These are phyloP conservation scores for Fusarium staphyleae DNA, from an alignment of 2,329 filamentous ascomycete species.

Conservation along the genomic window DNA sequence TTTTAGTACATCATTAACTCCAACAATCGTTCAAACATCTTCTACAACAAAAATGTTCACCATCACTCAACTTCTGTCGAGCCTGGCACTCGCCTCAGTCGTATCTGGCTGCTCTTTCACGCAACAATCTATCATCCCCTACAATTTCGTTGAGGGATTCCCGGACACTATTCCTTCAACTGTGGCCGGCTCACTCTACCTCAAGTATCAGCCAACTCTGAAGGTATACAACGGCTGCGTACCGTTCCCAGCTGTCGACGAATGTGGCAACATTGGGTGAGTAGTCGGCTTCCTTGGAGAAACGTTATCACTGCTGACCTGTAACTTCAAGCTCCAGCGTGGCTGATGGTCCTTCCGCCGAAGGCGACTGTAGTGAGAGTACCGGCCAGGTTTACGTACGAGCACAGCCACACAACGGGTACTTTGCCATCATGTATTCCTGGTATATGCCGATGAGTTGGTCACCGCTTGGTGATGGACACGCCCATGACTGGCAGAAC, in stretches of 20 bases:
- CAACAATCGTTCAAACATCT: background rate
- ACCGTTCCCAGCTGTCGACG: slow-evolving; percentile 68
- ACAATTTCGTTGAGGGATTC: slow-evolving; percentile 46
- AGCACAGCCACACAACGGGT: slow-evolving; percentile 40
- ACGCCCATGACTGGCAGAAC: slow-evolving; percentile 40
- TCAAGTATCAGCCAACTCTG: slow-evolving; percentile 48
- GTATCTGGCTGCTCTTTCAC: slow-evolving; percentile 38
- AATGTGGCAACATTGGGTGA: slow-evolving; percentile 58
- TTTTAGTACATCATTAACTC: no score
- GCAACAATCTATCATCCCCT: slow-evolving; percentile 41
- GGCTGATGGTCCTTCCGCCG: slow-evolving; percentile 40
- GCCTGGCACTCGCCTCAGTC: slow-evolving; percentile 27
- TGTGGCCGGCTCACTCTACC: slow-evolving; percentile 40
- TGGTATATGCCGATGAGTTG: slow-evolving; percentile 58
- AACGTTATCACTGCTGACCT: slow-evolving; percentile 1
- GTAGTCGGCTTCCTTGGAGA: background rate
- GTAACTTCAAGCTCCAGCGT: slow-evolving; percentile 45
- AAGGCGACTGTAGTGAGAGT: slow-evolving; percentile 46
- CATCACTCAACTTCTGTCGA: slow-evolving; percentile 29
- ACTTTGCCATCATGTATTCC: slow-evolving; percentile 52
- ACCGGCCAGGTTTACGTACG: slow-evolving; percentile 52
- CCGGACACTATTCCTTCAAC: slow-evolving; percentile 42
- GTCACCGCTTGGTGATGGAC: slow-evolving; percentile 41
- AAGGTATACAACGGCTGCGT: slow-evolving; percentile 67
- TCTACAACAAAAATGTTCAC: slow-evolving; percentile 25